These are phyloP conservation scores for Sorghum bicolor DNA, from an alignment of 176 grass and related monocot genomes.

Conservation along the genomic window Sorghum_bicolor_NCBIv3 NC_012871.2:16329501-16330000, in stretches of 20 bases:
- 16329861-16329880: constrained; percentile 1
- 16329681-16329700: not conserved
- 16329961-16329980: not conserved
- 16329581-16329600: not conserved
- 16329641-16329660: not conserved
- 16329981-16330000: not conserved
- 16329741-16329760: not conserved
- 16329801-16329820: constrained; percentile 16
- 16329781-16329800: not conserved
- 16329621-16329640: not conserved
- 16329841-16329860: constrained; percentile 17
- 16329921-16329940: not conserved
- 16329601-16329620: constrained; percentile 17
- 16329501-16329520: not conserved
- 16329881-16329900: not conserved
- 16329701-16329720: not conserved
- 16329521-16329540: not conserved
- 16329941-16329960: not conserved
- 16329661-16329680: not conserved
- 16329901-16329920: not conserved
- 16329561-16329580: not conserved
- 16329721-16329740: too few species aligned
- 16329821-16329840: not conserved
- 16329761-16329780: not conserved
- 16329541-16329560: not conserved